phyloP scores from a whole-genome alignment of 2,329 filamentous ascomycete species.

The Talaromyces atroroseus region DNA sequence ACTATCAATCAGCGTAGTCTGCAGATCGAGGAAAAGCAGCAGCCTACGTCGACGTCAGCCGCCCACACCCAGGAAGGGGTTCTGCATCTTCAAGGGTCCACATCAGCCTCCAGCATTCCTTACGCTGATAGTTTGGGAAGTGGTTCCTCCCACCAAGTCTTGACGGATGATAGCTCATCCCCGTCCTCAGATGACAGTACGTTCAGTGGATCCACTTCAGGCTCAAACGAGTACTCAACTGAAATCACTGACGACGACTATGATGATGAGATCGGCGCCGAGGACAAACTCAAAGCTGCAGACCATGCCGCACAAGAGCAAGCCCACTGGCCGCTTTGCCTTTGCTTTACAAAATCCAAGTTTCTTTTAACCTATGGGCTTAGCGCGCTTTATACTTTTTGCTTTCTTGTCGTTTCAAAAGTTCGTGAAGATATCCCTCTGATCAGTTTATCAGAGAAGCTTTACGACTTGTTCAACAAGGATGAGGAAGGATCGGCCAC shows the following conservation, averaged over 20 bases:
- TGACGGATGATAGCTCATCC: conserved; percentile 23
- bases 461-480: conserved; percentile 26
- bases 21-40: conserved; percentile 14
- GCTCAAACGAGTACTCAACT: conserved; percentile 13
- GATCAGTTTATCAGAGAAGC: conserved; percentile 28
- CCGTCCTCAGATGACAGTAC: conserved; percentile 22
- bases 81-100: conserved; percentile 26
- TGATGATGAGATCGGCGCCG: conserved; percentile 12
- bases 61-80: conserved; percentile 27
- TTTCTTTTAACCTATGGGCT: conserved; percentile 11
- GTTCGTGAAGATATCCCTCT: conserved; percentile 33
- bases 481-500: conserved; percentile 21
- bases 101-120: conserved; percentile 34
- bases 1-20: conserved; percentile 22
- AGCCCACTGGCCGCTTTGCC: conserved; percentile 6
- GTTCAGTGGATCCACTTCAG: conserved; percentile 24
- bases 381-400: conserved; percentile 19
- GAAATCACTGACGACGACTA: conserved; percentile 26
- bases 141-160: conserved; percentile 19
- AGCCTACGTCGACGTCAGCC: conserved; percentile 22
- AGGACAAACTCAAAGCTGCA: conserved; percentile 9
- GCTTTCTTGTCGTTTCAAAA: conserved; percentile 16
- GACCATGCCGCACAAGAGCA: conserved; percentile 7
- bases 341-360: conserved; percentile 7
- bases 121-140: conserved; percentile 22